Base-by-base conservation (phyloP, 164 flowering plant genomes). In the Amborella trichopoda region DNA sequence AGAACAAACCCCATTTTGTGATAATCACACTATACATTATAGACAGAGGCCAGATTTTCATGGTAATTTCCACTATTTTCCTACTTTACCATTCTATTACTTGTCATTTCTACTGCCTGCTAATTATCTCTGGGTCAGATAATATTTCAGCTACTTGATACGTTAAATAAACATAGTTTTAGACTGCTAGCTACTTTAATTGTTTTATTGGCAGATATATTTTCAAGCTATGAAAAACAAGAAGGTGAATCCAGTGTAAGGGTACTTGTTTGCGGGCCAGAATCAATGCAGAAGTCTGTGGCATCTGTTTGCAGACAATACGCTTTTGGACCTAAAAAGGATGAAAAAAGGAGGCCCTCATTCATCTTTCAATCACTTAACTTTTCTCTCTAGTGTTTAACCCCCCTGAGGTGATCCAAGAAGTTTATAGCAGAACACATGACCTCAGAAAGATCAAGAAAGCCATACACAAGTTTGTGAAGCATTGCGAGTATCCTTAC, bases 201-300 rank as follows among this genome's bases (percentile, higher is more conserved):
- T 37, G 6, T 51, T 37, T 39, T 34, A 40, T 50, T 6, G 27
- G 54, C 82, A 88, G 94, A 77, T 56, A 23, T 80, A 36, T 62
- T 80, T 47, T 39, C 68, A 3, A 50, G 70, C 27, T 63, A 74
- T 36, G 13, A 54, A 23, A 56, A 34, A 13, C 77, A 80, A 59
- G 46, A 43, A 17, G 70, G 70, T 4, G 77, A 73, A 26, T 55
- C 64, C 2, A 36, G 63, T 28, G 49, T 78, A 19, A 94, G 93
- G 55, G 89, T 84, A 5, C 42, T 88, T 23, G 87, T 80, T 21
- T 73, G 93, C 56, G 97, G 97, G 50, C 89, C 97, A 2, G 80
- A 74, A 45, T 40, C 75, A 1, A 71, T 88, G 91, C 83, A 80
- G 42, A 72, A 74, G 36, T 63, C 87, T 2, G 80, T 84, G 18